phyloP scores from a whole-genome alignment of 768 basidiomycete species.

The Hirschioporus abietinus region DNA sequence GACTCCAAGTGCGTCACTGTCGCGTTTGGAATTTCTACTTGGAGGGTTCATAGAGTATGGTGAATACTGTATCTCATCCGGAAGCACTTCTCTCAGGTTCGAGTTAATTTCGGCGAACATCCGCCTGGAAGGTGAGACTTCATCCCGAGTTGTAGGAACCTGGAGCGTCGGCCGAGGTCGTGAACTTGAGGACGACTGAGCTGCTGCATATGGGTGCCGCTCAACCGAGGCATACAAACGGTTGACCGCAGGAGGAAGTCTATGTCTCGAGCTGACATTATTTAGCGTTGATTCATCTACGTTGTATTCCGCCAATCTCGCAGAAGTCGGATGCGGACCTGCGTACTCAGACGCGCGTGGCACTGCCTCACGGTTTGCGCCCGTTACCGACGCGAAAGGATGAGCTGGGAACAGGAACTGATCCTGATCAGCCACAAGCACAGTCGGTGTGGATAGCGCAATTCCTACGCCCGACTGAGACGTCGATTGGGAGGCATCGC shows the following conservation, averaged over 20 bases:
- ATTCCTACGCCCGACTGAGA: conserved; percentile 29
- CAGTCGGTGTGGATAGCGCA: conserved; percentile 35
- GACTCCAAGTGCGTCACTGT: conserved; percentile 42
- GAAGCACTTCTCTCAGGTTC: conserved; percentile 36
- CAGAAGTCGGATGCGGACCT: conserved; percentile 34
- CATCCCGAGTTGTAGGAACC: neutral
- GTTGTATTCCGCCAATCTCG: neutral
- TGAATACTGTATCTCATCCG: conserved; percentile 43
- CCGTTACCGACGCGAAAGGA: conserved; percentile 29
- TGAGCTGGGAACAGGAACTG: conserved; percentile 26
- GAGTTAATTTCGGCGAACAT: conserved; percentile 26
- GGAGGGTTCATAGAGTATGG: conserved; percentile 25
- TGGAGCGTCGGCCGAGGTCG: neutral
- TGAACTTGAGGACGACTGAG: conserved; percentile 17
- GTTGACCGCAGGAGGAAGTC: conserved; percentile 28
- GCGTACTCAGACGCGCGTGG: conserved; percentile 31
- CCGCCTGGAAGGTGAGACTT: conserved; percentile 10
- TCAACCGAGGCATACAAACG: conserved; percentile 3
- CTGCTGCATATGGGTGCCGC: conserved; percentile 6
- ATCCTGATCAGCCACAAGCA: conserved; percentile 18
- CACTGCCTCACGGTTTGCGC: conserved; percentile 8
- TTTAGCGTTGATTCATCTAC: conserved; percentile 16
- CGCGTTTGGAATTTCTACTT: conserved; percentile 19
- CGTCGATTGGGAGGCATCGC: neutral
- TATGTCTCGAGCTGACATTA: conserved; percentile 30